Percentiles rank a stretch among this genome's conserved stretches.
Conservation (phyloP, 345 rosid genomes). For the Adansonia digitata region DNA sequence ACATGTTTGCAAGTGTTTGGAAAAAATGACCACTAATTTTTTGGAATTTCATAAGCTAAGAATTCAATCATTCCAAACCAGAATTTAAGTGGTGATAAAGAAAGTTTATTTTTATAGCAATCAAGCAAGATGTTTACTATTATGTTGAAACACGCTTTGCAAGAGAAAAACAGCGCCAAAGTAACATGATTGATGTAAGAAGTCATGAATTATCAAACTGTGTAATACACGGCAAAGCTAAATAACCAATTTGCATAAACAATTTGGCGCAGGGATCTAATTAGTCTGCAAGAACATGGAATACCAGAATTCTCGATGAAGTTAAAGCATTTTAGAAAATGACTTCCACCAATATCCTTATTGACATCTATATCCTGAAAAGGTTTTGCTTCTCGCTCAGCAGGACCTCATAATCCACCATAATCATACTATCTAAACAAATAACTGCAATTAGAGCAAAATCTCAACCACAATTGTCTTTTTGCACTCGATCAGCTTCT, state of each 20-base stretch:
- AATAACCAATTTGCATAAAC: neutral
- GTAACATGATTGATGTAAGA: too few species aligned
- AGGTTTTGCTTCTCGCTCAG: neutral
- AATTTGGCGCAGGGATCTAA: neutral
- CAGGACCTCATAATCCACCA: neutral
- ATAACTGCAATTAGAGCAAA: neutral
- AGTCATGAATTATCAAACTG: neutral
- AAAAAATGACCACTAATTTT: neutral
- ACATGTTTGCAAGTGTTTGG: neutral
- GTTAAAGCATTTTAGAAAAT: too few species aligned
- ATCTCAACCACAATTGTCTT: neutral
- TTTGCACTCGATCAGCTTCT: neutral
- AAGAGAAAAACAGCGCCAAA: neutral
- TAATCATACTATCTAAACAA: neutral
- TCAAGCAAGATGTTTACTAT: neutral
- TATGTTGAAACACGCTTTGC: neutral
- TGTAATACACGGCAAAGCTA: neutral
- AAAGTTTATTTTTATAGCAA: neutral
- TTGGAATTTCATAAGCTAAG: neutral
- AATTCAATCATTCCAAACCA: neutral
- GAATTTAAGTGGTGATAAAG: neutral
- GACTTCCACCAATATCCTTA: neutral
- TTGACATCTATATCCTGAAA: neutral
- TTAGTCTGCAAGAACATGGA: neutral
- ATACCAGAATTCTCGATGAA: neutral